Evolutionary conservation across 306 rosid species (phyloP).

Genomic region (Vicia villosa): DNA sequence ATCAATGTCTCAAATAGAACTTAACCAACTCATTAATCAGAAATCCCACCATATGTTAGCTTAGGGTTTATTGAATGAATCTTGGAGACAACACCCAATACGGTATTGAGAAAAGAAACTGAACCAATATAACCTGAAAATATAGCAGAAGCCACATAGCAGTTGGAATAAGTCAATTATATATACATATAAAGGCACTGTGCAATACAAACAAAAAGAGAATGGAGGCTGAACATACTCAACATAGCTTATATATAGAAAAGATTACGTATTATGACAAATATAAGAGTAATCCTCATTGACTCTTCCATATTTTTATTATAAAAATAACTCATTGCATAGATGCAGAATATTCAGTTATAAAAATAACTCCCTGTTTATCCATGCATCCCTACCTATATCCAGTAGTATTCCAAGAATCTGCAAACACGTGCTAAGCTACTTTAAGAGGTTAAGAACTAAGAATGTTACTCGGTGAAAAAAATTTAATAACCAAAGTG

Average conservation of each 20-base stretch:
- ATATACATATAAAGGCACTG: neutral
- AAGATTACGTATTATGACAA: neutral
- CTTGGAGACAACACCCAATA: slow-evolving; percentile 71
- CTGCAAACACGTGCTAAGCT: slow-evolving; percentile 35
- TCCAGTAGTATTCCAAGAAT: slow-evolving; percentile 88
- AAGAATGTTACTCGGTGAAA: neutral
- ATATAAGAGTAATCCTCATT: neutral
- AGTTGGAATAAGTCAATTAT: neutral
- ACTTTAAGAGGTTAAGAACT: neutral
- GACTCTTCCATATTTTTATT: neutral
- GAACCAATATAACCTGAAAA: slow-evolving; percentile 87
- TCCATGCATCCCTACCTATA: slow-evolving; percentile 86
- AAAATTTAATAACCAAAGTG: slow-evolving; percentile 16
- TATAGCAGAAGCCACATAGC: neutral
- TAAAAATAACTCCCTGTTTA: slow-evolving; percentile 62
- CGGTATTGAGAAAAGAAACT: slow-evolving; percentile 72
- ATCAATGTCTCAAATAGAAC: slow-evolving; percentile 45
- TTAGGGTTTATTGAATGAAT: slow-evolving; percentile 73
- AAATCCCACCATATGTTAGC: slow-evolving; percentile 59
- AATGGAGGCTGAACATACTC: neutral
- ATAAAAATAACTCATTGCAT: neutral
- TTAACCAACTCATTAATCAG: neutral
- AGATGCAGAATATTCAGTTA: neutral
- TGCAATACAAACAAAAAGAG: neutral
- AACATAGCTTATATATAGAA: neutral